phyloP scores from a whole-genome alignment of 495 filamentous ascomycete genomes.

The Jackrogersella multiformis region DNA sequence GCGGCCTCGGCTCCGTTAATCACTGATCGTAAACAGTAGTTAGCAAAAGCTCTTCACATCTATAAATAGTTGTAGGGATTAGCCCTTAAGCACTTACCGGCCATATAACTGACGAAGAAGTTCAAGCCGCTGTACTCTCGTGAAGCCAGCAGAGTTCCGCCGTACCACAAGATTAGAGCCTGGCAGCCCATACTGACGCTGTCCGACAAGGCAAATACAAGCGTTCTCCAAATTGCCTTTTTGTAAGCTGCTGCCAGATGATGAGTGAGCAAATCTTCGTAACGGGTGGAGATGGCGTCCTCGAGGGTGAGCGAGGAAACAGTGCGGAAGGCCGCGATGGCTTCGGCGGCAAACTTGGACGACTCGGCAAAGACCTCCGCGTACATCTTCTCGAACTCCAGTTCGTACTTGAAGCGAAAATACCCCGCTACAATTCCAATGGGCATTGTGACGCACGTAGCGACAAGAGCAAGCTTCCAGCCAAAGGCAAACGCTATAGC shows the following conservation, averaged over 20 bases:
- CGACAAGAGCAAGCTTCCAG: conserved; percentile 66
- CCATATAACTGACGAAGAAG: conserved; percentile 60
- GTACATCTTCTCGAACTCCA: conserved; percentile 65
- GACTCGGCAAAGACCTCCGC: conserved; percentile 65
- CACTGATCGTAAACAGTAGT: conserved; percentile 24
- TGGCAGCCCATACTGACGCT: conserved; percentile 54
- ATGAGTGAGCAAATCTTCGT: conserved; percentile 49
- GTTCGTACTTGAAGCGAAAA: conserved; percentile 62
- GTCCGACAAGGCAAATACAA: conserved; percentile 58
- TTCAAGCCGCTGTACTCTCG: conserved; percentile 50
- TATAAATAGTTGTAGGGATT: background rate
- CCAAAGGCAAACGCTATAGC: conserved; percentile 64
- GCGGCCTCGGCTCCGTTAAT: conserved; percentile 58
- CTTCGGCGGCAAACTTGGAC: conserved; percentile 68
- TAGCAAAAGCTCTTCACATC: background rate
- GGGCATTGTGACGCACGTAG: conserved; percentile 60
- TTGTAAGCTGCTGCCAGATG: conserved; percentile 55
- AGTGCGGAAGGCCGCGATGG: conserved; percentile 67
- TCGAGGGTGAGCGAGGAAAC: conserved; percentile 66
- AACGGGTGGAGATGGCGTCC: conserved; percentile 59
- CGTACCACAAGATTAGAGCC: conserved; percentile 62
- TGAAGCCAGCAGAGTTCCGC: conserved; percentile 51
- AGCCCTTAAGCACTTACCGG: conserved; percentile 30
- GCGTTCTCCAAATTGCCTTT: conserved; percentile 55
- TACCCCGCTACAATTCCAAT: conserved; percentile 59